These are phyloP conservation scores for Litsea cubeba DNA, from an alignment of 164 flowering plant species.

Conservation along the genomic window DNA sequence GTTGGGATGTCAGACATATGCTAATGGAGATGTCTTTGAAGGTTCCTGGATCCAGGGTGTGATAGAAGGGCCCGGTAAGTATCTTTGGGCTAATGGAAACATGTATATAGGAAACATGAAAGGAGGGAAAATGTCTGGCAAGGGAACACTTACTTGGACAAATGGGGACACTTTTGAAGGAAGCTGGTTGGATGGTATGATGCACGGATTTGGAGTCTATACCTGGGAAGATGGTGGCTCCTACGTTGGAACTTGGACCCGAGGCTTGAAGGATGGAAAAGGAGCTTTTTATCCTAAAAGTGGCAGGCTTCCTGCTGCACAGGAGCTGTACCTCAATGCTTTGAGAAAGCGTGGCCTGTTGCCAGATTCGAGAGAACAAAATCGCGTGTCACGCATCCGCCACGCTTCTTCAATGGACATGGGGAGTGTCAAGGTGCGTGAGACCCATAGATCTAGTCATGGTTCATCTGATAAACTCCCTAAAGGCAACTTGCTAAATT, in stretches of 20 bases:
- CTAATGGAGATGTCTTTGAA: conserved; percentile 87
- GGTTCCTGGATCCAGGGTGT: conserved; percentile 92
- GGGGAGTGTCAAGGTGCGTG: conserved; percentile 49
- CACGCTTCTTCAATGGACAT: conserved; percentile 65
- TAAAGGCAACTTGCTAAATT: conserved; percentile 48
- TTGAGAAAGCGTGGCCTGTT: conserved; percentile 76
- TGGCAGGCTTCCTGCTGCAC: conserved; percentile 56
- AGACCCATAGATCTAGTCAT: conserved; percentile 35
- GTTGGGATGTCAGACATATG: conserved; percentile 65
- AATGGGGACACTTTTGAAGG: conserved; percentile 96
- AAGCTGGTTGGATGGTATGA: conserved; percentile 85
- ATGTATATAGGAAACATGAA: conserved; percentile 87
- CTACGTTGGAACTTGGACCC: conserved; percentile 95
- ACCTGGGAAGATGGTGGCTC: conserved; percentile 88
- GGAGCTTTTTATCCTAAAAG: conserved; percentile 89
- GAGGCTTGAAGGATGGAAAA: conserved; percentile 94
- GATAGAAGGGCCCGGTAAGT: conserved; percentile 90
- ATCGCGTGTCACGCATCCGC: conserved; percentile 45
- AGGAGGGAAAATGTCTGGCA: conserved; percentile 91
- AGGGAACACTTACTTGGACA: conserved; percentile 85
- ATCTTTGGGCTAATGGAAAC: conserved; percentile 88
- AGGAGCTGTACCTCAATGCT: conserved; percentile 70
- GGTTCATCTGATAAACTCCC: conserved; percentile 51
- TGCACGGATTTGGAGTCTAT: conserved; percentile 94
- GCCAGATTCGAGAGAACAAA: conserved; percentile 70